Conservation (phyloP, 345 rosid genomes). For the Chamaenerion angustifolium region DNA sequence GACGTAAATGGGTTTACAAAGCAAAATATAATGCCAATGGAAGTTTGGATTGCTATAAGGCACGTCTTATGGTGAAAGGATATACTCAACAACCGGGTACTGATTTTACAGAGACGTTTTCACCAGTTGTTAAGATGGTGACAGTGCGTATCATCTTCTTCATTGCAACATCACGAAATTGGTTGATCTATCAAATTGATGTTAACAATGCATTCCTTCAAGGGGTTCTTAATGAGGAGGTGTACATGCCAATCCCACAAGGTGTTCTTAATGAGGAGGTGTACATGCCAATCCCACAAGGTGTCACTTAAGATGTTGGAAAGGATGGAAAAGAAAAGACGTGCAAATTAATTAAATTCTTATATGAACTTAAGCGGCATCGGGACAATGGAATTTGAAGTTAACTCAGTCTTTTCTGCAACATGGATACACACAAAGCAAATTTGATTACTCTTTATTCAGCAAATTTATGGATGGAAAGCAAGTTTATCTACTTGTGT, state of each 20-base stretch:
- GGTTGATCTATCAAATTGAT: not conserved
- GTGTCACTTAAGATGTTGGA: not conserved
- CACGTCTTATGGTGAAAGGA: not conserved
- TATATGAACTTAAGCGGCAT: not conserved
- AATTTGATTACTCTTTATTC: not conserved
- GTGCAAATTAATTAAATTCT: not conserved
- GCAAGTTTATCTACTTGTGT: too few species aligned
- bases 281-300: not conserved
- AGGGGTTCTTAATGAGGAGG: not conserved
- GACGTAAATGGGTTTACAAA: too few species aligned
- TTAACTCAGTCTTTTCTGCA: not conserved
- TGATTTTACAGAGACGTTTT: not conserved
- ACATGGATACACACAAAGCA: not conserved
- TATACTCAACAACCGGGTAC: not conserved
- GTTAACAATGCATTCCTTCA: constrained; percentile 2
- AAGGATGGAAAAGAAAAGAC: too few species aligned
- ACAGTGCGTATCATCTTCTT: not conserved
- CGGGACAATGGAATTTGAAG: not conserved
- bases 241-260: not conserved
- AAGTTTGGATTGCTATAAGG: not conserved
- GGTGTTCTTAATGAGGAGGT: not conserved
- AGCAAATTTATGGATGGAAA: too few species aligned
- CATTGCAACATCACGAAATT: not conserved
- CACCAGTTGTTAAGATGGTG: not conserved
- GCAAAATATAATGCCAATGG: not conserved